These are phyloP conservation scores for Cladosporium sp. DNA, from an alignment of 2,329 filamentous ascomycete species.

Conservation along the genomic window DNA sequence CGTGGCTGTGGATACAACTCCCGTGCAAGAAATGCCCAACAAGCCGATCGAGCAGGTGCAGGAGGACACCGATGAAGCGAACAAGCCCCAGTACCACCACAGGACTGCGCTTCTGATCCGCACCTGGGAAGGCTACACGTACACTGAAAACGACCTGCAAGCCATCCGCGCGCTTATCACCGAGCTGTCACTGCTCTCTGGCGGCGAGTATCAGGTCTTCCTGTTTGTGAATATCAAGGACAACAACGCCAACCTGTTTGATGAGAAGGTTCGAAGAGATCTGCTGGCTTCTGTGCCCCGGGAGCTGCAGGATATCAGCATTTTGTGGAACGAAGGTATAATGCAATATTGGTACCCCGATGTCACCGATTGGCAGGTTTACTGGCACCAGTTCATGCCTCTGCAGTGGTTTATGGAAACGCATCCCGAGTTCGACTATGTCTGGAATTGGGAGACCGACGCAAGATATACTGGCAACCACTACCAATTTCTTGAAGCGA, in stretches of 20 bases:
- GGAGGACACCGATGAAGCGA: slow-evolving; percentile 1
- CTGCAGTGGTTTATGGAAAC: slow-evolving; percentile 70
- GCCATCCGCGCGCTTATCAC: slow-evolving; percentile 42
- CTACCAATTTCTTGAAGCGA: slow-evolving; percentile 68
- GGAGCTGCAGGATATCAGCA: slow-evolving; percentile 64
- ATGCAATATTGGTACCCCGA: slow-evolving; percentile 44
- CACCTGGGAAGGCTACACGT: slow-evolving; percentile 42
- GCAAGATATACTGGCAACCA: slow-evolving; percentile 73
- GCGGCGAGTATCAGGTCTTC: slow-evolving; percentile 44
- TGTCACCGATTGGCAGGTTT: slow-evolving; percentile 44
- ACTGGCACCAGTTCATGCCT: slow-evolving; percentile 60
- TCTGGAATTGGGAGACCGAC: slow-evolving; percentile 85
- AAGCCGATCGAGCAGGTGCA: slow-evolving; percentile 9
- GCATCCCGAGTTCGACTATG: slow-evolving; percentile 71
- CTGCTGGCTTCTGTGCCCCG: slow-evolving; percentile 58
- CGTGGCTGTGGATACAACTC: slow-evolving; percentile 17
- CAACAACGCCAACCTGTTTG: slow-evolving; percentile 51
- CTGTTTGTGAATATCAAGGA: slow-evolving; percentile 48
- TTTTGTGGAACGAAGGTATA: slow-evolving; percentile 63
- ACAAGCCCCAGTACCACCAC: slow-evolving; percentile 32
- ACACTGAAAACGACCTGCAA: slow-evolving; percentile 41
- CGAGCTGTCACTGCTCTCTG: slow-evolving; percentile 40
- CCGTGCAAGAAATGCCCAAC: slow-evolving; percentile 20
- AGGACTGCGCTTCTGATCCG: slow-evolving; percentile 43
- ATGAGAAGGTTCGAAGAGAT: slow-evolving; percentile 52